Evolutionary conservation across 169 alveolate genomes (phyloP), one percentile per base, ranked within the genome.

Genomic region (Prorocentrum cordatum): DNA sequence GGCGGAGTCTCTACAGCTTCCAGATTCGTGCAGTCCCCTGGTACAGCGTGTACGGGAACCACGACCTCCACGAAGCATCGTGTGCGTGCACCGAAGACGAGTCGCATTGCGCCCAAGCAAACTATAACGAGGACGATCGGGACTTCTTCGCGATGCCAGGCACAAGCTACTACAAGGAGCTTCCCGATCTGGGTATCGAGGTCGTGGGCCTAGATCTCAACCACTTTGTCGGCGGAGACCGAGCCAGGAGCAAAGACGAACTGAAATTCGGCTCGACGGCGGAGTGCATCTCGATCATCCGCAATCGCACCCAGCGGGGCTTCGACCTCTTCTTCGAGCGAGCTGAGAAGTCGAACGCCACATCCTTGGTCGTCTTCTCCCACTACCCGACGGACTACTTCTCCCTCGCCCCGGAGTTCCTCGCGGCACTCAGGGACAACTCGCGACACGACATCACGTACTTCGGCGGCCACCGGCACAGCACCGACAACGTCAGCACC

Each of bases 21-120:
- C 4, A 64, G 73, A 47, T 14, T 0, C 29, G 27, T 7, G 64
- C 31, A 7, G 84, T 72, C 1, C 84, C 84, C 1, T 72, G 84
- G 84, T 72, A 72, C 39, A 72, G 84, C 68, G 64, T 72, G 54
- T 72, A 72, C 33, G 84, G 84, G 47, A 72, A 72, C 84, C 84
- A 72, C 3, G 84, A 72, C 84, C 22, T 12, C 50, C 84, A 72
- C 29, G 84, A 67, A 7, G 84, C 45, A 22, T 68, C 84, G 14
- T 72, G 84, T 5, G 39, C 71, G 20, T 45, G 58, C n/a, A n/a
- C n/a, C n/a, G n/a, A n/a, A n/a, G n/a, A n/a, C n/a, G n/a, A n/a
- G n/a, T n/a, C n/a, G n/a, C n/a, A n/a, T n/a, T n/a, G n/a, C n/a
- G n/a, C n/a, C n/a, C n/a, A n/a, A n/a, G n/a, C n/a, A n/a, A n/a